phyloP scores from a whole-genome alignment of 2,329 filamentous ascomycete species.

The Capronia coronata region DNA sequence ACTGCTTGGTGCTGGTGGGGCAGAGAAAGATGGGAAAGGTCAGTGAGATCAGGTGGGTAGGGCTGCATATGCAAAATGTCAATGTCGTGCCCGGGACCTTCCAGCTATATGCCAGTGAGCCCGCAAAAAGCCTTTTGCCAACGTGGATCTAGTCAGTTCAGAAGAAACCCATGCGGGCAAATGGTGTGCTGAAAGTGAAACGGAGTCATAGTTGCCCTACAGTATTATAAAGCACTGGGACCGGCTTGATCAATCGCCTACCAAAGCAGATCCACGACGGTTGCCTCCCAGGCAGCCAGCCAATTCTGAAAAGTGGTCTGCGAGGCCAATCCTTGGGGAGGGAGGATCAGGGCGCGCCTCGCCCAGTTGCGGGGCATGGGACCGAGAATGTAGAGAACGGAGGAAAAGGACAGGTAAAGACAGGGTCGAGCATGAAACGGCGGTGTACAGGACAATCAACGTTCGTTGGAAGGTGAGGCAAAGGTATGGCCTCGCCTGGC shows the following conservation, averaged over 20 bases:
- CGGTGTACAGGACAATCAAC: conserved; percentile 8
- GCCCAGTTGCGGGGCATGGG: conserved; percentile 7
- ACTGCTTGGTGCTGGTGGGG: conserved; percentile 13
- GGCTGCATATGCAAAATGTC: background rate
- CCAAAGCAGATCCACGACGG: conserved; percentile 9
- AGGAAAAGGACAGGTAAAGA: conserved; percentile 6
- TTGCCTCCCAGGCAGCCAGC: conserved; percentile 13
- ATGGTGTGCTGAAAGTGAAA: background rate
- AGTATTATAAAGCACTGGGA: background rate
- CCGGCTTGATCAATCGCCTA: conserved; percentile 9
- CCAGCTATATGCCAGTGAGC: background rate
- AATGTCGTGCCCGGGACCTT: background rate
- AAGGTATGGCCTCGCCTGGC: conserved; percentile 10
- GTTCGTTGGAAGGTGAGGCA: conserved; percentile 4
- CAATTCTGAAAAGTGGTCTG: background rate
- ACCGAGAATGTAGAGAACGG: conserved; percentile 2
- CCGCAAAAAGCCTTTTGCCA: background rate
- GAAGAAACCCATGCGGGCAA: background rate
- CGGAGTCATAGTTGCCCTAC: background rate
- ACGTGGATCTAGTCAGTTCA: background rate
- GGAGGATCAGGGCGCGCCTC: background rate
- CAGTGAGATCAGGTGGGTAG: conserved; percentile 4
- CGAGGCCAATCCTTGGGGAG: too few species aligned
- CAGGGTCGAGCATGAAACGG: conserved; percentile 13
- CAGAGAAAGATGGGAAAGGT: conserved; percentile 4